Evolutionary conservation across 2,329 filamentous ascomycete species (phyloP), one percentile per base, ranked within the genome.

Genomic region (Madurella fahalii): DNA sequence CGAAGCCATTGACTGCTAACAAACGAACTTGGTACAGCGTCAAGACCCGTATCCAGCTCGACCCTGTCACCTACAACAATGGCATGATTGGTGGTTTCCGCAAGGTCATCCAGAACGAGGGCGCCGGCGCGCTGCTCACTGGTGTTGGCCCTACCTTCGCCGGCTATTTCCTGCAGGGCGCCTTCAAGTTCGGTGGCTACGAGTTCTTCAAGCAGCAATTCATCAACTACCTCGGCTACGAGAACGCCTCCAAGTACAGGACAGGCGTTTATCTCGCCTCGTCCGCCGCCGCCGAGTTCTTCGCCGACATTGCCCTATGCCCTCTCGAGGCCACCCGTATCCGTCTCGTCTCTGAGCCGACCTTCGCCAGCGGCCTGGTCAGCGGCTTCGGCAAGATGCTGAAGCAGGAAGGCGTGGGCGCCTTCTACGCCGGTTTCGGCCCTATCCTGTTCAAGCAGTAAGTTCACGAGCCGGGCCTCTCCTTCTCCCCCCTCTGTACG

Each of bases 121-220:
- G 88, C 73, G 85, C 85, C 67, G 85, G 84, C 71, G 88, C 87
- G 71, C 82, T 92, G 64, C 77, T 87, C 72, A 91, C 88, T 60
- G 88, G 88, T 74, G 79, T 86, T 72, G 88, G 88, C 65, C 87
- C 88, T 63, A 91, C 88, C 68, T 81, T 83, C 65, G 86, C 87
- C 63, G 88, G 88, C 71, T 92, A 92, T 78, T 91, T 90, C 82
- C 82, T 92, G 67, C 88, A 92, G 77, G 88, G 88, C 69, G 86
- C 87, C 66, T 86, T 91, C 83, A 92, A 92, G 78, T 92, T 92
- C 74, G 88, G 88, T 72, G 88, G 88, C 70, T 92, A 92, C 74
- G 88, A 92, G 77, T 84, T 91, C 76, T 91, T 92, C 85, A 92
- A 92, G 84, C 83, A 90, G 78, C 86, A 90, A 74, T 80, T 78